Base-by-base conservation (phyloP, 768 basidiomycete species). In the Cystofilobasidium bisporidii region DNA sequence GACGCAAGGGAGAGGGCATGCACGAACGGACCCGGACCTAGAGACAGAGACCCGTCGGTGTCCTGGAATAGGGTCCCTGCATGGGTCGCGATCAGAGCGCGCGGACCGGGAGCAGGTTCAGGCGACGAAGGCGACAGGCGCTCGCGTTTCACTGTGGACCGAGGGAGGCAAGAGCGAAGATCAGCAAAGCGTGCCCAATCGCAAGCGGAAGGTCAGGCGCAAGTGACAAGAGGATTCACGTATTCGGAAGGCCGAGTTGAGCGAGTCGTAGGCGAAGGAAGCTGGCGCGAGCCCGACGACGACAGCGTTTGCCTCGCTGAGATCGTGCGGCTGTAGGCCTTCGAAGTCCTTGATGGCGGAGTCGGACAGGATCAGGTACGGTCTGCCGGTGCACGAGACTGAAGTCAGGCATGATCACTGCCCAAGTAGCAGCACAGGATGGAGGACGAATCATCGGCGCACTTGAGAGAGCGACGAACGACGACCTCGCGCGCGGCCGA, bases 11-110 rank as follows among this genome's bases (percentile, higher is more conserved):
- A 86, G 18, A 88, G 79, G 0, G 84, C 85, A 1, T 79, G 75
- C 22, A 88, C 82, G 72, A 88, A 88, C 2, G 86, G 85, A 0
- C 87, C 86, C 0, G 86, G 85, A 2, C 87, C 87, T 17, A 87
- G 78, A 4, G 84, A 85, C 10, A 87, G 79, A 0, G 76, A 17
- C n/a, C 36, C 30, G 58, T 59, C 36, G 10, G 33, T 6, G 28
- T 59, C 58, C 12, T 32, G 56, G 41, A n/a, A 58, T 15, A 20
- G 15, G 14, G 28, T 18, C 28, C 45, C 40, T 18, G 43, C 18
- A 33, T 18, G 36, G 65, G 56, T 59, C 10, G 64, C 64, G 56
- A 65, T 30, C 5, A 65, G 56, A 0, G 38, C n/a, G 0, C 56
- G 64, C 9, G 43, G 55, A 1, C 38, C 26, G 28, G 32, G 30